Evolutionary conservation across 345 rosid genomes (phyloP), one percentile per base, ranked within the genome.

Genomic region (Euphorbia lathyris): DNA sequence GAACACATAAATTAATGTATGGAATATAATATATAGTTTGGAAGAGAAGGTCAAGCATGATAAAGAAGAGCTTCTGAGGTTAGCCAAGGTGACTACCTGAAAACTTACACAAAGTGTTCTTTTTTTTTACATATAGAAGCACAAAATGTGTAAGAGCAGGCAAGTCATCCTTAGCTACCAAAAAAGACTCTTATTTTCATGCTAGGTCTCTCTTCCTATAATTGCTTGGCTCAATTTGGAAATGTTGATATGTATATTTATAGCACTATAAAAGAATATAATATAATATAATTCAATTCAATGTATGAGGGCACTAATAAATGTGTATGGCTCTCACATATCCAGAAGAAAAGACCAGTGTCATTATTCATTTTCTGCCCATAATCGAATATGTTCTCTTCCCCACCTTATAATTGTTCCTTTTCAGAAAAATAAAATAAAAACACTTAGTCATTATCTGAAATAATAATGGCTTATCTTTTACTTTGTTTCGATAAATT

Each of bases 51-150:
- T 20, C 22, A 36, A 0, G 69, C 75, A 72, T 64, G 63, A 43
- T 1, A 70, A 22, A 70, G 27, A 70, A 70, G 63, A 64, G 66
- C 66, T 7, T 73, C 51, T 48, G 66, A 56, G 7, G 20, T 51
- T 66, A 73, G 71, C 76, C 71, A 73, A 72, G 65, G 22, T 55
- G 70, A 65, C 50, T 72, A 66, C 76, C 76, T 58, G 65, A 43
- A 30, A 56, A 14, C 58, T 6, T 40, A 40, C 11, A 1, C 17
- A 14, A 1, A 0, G 10, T 9, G 22, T 56, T 9, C 12, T 12
- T 1, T 22, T n/a, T n/a, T n/a, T 19, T 19, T n/a, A n/a, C n/a
- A n/a, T n/a, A 57, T 0, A 17, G 5, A 6, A 60, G 34, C 43
- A 11, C 47, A 17, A 34, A 25, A 17, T 9, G 27, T 7, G 14